Conservation (phyloP, 495 filamentous ascomycete species). For the Xylaria grammica region DNA sequence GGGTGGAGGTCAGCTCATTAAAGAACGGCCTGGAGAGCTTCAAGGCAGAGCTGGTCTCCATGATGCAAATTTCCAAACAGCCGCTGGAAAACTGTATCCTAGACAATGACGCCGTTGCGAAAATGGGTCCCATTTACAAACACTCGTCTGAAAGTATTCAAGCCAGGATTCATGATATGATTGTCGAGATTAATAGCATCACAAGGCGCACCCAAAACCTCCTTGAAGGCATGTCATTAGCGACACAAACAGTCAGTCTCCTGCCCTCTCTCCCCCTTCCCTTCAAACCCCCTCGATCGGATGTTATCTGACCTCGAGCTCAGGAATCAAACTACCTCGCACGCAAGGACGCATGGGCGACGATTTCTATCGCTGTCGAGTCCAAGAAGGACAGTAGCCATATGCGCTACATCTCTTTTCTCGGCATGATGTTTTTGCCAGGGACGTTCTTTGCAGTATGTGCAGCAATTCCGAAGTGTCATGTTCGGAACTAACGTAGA, state of each 20-base stretch:
- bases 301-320: background rate
- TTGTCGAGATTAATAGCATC: constrained; percentile 17
- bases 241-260: constrained; percentile 20
- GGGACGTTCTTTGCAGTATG: constrained; percentile 27
- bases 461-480: background rate
- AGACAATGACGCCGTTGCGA: background rate
- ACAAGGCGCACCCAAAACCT: constrained; percentile 8
- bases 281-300: background rate
- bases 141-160: constrained; percentile 12
- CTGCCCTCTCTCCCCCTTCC: background rate
- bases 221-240: constrained; percentile 20
- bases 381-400: constrained; percentile 28
- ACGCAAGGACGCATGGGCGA: constrained; percentile 13
- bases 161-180: constrained; percentile 17
- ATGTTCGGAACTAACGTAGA: background rate
- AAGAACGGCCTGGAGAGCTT: constrained; percentile 24
- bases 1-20: constrained; percentile 21
- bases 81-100: background rate
- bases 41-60: constrained; percentile 2
- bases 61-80: background rate
- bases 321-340: constrained; percentile 26
- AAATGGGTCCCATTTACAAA: background rate
- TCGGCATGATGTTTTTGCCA: constrained; percentile 28
- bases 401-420: constrained; percentile 21
- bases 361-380: constrained; percentile 20